phyloP scores from a whole-genome alignment of 441 rosid genomes.

The Arabidopsis lyrata region DNA sequence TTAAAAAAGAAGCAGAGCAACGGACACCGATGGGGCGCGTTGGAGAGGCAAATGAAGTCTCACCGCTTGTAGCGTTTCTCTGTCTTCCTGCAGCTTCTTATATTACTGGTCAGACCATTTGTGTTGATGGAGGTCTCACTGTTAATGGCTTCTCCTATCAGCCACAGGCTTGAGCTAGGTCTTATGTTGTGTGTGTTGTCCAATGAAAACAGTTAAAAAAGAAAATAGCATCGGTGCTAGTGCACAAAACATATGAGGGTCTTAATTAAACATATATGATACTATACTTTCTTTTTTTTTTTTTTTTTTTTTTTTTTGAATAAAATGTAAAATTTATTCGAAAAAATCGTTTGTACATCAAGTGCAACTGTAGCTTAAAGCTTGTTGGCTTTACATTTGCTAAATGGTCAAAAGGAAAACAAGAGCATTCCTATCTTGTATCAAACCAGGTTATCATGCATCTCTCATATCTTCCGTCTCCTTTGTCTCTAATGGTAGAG shows the following conservation, averaged over 20 bases:
- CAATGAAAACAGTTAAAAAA: background rate
- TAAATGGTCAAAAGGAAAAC: too few relatives aligned
- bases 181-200: background rate
- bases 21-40: slow-evolving; percentile 60
- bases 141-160: slow-evolving; percentile 56
- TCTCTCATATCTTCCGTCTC: too few relatives aligned
- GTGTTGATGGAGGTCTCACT: slow-evolving; percentile 76
- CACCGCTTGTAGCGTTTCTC: slow-evolving; percentile 69
- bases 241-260: background rate
- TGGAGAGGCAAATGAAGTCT: slow-evolving; percentile 75
- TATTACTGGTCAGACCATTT: slow-evolving; percentile 72
- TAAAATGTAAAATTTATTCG: too few relatives aligned
- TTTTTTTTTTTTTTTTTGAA: too few relatives aligned
- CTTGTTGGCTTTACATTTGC: too few relatives aligned
- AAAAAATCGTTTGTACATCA: too few relatives aligned
- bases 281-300: too few relatives aligned
- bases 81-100: slow-evolving; percentile 82
- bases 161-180: slow-evolving; percentile 33
- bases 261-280: too few relatives aligned
- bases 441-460: too few relatives aligned
- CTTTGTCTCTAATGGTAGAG: too few relatives aligned
- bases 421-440: too few relatives aligned
- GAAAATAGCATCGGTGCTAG: background rate
- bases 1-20: background rate
- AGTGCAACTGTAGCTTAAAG: too few relatives aligned